Evolutionary conservation across 345 rosid species (phyloP).

Genomic region (Corchorus olitorius): DNA sequence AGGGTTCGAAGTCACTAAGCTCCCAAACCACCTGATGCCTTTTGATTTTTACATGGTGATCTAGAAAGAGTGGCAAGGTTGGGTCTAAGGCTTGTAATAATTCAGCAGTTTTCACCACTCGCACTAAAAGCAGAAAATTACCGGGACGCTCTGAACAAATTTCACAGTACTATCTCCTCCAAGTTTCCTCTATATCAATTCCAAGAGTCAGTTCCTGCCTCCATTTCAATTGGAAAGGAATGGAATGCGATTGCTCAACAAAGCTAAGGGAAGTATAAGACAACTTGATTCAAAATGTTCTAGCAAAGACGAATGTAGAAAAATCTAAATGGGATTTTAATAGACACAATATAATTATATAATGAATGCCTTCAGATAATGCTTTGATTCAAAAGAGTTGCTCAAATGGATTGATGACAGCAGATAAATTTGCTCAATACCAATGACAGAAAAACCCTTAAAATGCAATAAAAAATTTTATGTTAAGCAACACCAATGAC

Average conservation of each 20-base stretch:
- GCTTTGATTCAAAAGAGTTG: not conserved
- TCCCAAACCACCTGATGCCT: too few relatives aligned
- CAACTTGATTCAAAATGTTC: not conserved
- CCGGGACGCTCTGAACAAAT: not conserved
- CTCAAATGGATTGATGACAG: slow-evolving; percentile 6
- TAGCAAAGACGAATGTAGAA: not conserved
- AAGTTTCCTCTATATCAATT: not conserved
- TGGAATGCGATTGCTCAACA: not conserved
- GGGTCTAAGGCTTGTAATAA: too few relatives aligned
- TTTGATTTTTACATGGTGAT: too few relatives aligned
- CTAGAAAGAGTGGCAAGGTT: too few relatives aligned
- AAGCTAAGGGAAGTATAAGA: not conserved
- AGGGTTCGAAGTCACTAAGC: too few relatives aligned
- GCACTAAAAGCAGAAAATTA: not conserved
- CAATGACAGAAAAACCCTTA: slow-evolving; percentile 1
- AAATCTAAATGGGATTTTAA: not conserved
- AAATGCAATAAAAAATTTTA: too few relatives aligned
- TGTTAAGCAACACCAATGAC: not conserved
- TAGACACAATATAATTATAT: not conserved
- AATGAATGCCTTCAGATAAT: not conserved
- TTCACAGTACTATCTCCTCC: not conserved
- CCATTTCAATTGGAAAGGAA: not conserved
- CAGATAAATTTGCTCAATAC: not conserved
- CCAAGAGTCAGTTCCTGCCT: not conserved
- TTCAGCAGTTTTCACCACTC: too few relatives aligned